phyloP scores from a whole-genome alignment of 108 stramenopile genomes.

The Cyclotella kingstonii region DNA sequence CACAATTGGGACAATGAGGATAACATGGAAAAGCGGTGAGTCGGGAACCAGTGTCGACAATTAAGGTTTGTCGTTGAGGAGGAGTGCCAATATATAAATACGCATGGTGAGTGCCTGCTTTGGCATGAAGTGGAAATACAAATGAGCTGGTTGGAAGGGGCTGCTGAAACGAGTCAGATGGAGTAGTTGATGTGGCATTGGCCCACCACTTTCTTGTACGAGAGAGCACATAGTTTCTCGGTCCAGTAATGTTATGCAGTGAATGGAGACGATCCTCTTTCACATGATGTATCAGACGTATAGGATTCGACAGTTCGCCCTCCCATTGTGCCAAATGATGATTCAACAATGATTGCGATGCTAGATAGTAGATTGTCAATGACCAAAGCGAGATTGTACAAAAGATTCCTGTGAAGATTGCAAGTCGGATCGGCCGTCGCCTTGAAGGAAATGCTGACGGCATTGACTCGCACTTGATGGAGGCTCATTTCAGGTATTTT shows the following conservation, averaged over 20 bases:
- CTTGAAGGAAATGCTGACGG: neutral
- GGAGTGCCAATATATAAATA: slow-evolving; percentile 90
- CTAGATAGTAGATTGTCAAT: slow-evolving; percentile 1
- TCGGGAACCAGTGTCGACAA: slow-evolving; percentile 93
- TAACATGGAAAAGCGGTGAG: slow-evolving; percentile 90
- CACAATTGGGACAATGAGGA: slow-evolving; percentile 71
- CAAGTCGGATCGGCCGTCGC: slow-evolving; percentile 1
- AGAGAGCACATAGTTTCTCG: too few relatives aligned
- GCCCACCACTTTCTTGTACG: too few relatives aligned
- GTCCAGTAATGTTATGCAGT: too few relatives aligned
- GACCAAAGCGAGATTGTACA: neutral
- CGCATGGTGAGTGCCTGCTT: slow-evolving; percentile 86
- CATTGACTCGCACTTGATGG: too few relatives aligned
- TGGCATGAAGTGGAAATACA: slow-evolving; percentile 58
- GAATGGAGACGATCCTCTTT: too few relatives aligned
- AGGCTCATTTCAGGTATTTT: too few relatives aligned
- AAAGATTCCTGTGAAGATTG: neutral
- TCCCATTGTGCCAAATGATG: too few relatives aligned
- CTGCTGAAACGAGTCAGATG: neutral
- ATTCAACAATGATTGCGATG: too few relatives aligned
- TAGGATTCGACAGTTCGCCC: too few relatives aligned
- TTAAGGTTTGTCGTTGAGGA: slow-evolving; percentile 89
- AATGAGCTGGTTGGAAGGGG: slow-evolving; percentile 19
- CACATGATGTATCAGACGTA: too few relatives aligned
- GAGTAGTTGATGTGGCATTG: neutral